Evolutionary conservation across 192 early-diverging fungal species (phyloP), one percentile per base, ranked within the genome.

Genomic region (Kickxella alabastrina): DNA sequence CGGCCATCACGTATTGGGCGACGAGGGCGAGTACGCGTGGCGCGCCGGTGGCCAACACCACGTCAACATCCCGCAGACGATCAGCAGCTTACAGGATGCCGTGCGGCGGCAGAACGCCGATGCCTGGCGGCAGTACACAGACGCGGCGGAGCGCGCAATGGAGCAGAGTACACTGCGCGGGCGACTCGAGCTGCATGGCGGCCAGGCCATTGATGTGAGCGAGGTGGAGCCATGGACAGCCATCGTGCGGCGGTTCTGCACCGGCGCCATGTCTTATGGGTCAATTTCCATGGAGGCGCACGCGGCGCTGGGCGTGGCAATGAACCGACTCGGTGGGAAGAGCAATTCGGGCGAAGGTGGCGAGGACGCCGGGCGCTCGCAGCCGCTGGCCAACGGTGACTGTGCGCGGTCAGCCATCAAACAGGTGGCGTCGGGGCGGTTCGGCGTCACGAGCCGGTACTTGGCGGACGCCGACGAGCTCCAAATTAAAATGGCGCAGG

Each of bases 401-500:
- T 85, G 81, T 25, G 79, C 86, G 75, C 87, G 96, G 21, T 93
- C 91, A 7, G 87, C 96, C 6, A 98, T 98, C 82, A 98, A 98
- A 80, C 96, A 98, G 71, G 91, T 98, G 37, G 96, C 96, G 9
- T 95, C 92, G 19, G 96, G 93, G 26, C 90, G 96, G 46, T 98
- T 98, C 66, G 96, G 96, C 68, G 93, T 98, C 2, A 98, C 96
- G 41, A 86, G 84, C 50, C 91, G 83, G 65, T 98, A 98, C 62
- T 82, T 97, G 28, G 82, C 92, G 2, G 92, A 98, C 64, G 83
- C 93, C 3, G 91, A 98, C 53, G 93, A 98, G 78, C 82, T 98
- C 18, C 96, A 98, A 65, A 98, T 98, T 83, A 98, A 98, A 82
- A 91, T 98, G 87, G 96, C 96, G 6, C 96, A 98, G 72, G 96